Conservation (phyloP, 2,329 filamentous ascomycete genomes). For the Drechslerella coelobrocha region DNA sequence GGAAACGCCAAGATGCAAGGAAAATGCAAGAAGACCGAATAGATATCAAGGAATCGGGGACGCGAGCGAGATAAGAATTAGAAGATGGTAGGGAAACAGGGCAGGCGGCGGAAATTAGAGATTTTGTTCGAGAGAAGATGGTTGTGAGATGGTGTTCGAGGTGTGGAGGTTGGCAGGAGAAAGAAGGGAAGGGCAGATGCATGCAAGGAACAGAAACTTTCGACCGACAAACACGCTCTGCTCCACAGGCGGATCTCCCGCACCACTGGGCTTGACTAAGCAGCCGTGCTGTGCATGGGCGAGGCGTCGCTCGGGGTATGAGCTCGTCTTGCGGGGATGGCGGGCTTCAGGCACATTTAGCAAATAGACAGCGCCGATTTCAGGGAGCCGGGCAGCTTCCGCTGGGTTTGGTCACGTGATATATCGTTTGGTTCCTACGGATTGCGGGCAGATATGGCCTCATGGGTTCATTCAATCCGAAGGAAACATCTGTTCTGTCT, state of each 20-base stretch:
- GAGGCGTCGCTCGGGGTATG: no score
- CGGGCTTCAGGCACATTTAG: background rate
- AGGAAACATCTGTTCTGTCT: no score
- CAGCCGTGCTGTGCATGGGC: background rate
- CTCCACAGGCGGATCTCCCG: conserved; percentile 5
- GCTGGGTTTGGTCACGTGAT: no score
- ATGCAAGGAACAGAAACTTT: conserved; percentile 51
- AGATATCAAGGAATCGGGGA: background rate
- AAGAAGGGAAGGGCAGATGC: conserved; percentile 14
- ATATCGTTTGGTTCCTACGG: no score
- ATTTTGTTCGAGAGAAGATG: conserved; percentile 2
- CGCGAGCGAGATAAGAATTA: background rate
- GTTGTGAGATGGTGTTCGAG: conserved; percentile 6
- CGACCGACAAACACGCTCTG: conserved; percentile 39
- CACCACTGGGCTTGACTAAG: conserved; percentile 26
- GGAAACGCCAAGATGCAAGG: conserved; percentile 2
- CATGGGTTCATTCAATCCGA: no score
- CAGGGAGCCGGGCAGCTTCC: no score
- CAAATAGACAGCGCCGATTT: no score
- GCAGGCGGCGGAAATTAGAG: conserved; percentile 3
- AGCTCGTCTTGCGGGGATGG: no score
- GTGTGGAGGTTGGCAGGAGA: conserved; percentile 32
- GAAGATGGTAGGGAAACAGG: background rate
- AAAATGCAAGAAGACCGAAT: conserved; percentile 3
- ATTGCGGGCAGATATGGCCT: no score